These are phyloP conservation scores for Talaromyces nanjingensis DNA, from an alignment of 495 filamentous ascomycete species.

Conservation along the genomic window DNA sequence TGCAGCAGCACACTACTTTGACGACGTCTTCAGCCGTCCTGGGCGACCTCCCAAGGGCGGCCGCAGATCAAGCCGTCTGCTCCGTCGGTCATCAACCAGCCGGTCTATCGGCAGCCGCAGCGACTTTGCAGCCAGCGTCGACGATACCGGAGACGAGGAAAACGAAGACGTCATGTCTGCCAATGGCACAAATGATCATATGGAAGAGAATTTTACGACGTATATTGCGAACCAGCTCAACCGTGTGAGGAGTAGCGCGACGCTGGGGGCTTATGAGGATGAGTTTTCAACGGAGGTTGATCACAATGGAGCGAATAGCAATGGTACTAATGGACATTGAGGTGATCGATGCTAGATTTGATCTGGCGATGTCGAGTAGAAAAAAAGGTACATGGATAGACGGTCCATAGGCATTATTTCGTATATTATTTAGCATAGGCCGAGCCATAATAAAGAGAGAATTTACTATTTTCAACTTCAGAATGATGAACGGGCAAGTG, in stretches of 20 bases:
- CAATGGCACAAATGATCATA: conserved; percentile 30
- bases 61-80: conserved; percentile 31
- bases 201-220: conserved; percentile 58
- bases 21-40: conserved; percentile 68
- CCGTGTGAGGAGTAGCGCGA: conserved; percentile 49
- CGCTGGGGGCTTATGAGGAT: conserved; percentile 48
- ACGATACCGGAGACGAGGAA: conserved; percentile 23
- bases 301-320: conserved; percentile 4
- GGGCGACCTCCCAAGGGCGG: conserved; percentile 23
- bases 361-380: neutral
- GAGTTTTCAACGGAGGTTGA: conserved; percentile 52
- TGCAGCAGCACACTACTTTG: conserved; percentile 87
- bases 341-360: too few species aligned
- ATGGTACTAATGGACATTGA: conserved; percentile 3
- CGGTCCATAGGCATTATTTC: neutral
- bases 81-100: conserved; percentile 76
- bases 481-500: neutral
- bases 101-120: conserved; percentile 84
- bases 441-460: neutral
- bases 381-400: neutral
- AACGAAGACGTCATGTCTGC: conserved; percentile 20
- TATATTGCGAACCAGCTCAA: conserved; percentile 68
- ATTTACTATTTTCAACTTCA: neutral
- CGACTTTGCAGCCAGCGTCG: conserved; percentile 55
- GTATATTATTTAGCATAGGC: neutral